phyloP scores from a whole-genome alignment of 768 basidiomycete genomes.

The Amanita molliuscula region DNA sequence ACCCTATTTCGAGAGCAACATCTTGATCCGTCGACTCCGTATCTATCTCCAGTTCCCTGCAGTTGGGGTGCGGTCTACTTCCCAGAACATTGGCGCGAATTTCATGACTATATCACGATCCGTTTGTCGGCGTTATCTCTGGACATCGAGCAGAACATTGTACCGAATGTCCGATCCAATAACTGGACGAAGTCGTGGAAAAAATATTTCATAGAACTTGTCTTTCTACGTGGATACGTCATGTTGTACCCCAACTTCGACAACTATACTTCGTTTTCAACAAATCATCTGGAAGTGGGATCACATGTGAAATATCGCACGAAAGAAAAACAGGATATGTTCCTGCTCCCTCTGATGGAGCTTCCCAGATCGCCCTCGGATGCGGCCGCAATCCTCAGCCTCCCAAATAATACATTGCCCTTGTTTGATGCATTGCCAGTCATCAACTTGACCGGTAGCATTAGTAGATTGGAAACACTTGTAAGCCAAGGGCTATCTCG shows the following conservation, averaged over 20 bases:
- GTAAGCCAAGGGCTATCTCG: slow-evolving; percentile 22
- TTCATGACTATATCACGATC: slow-evolving; percentile 65
- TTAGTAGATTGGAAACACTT: slow-evolving; percentile 27
- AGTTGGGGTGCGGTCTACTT: slow-evolving; percentile 93
- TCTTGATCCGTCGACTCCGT: slow-evolving; percentile 47
- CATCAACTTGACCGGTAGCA: slow-evolving; percentile 52
- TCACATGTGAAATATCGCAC: slow-evolving; percentile 62
- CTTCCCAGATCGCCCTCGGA: slow-evolving; percentile 17
- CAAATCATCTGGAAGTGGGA: slow-evolving; percentile 84
- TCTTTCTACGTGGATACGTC: slow-evolving; percentile 69
- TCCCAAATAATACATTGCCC: slow-evolving; percentile 48
- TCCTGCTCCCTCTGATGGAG: slow-evolving; percentile 62
- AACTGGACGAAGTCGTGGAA: slow-evolving; percentile 81
- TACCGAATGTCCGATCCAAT: slow-evolving; percentile 73
- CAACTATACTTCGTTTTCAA: slow-evolving; percentile 65
- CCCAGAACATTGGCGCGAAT: slow-evolving; percentile 81
- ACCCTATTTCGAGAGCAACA: slow-evolving; percentile 36
- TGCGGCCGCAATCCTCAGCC: slow-evolving; percentile 33
- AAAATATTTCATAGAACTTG: slow-evolving; percentile 81
- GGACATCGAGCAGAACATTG: slow-evolving; percentile 36
- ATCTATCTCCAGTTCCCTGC: slow-evolving; percentile 81
- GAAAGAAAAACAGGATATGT: slow-evolving; percentile 49
- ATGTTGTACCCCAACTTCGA: slow-evolving; percentile 88
- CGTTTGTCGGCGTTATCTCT: slow-evolving; percentile 48
- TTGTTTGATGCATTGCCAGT: slow-evolving; percentile 47